Conservation (phyloP, 1,284 basidiomycete genomes). For the Amylostereum areolatum region DNA sequence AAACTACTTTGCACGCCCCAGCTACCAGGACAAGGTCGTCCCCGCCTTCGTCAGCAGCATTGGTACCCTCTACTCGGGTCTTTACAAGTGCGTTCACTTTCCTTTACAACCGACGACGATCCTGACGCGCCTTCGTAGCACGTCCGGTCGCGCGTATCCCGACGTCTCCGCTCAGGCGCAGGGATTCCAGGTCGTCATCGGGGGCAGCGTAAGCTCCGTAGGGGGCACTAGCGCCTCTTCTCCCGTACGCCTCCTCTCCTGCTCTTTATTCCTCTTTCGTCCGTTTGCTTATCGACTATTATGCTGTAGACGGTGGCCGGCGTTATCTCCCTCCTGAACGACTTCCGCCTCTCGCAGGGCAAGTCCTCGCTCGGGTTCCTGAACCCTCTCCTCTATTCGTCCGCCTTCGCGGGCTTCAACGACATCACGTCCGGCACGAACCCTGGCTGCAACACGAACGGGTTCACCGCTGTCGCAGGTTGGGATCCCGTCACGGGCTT, state of each 20-base stretch:
- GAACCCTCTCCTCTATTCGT: slow-evolving; percentile 26
- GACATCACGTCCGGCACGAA: slow-evolving; percentile 29
- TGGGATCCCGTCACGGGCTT: slow-evolving; percentile 21
- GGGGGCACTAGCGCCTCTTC: slow-evolving; percentile 30
- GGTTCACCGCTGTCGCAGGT: slow-evolving; percentile 17
- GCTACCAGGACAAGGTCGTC: slow-evolving; percentile 33
- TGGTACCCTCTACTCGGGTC: slow-evolving; percentile 22
- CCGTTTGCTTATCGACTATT: too few species aligned
- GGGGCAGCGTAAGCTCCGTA: slow-evolving; percentile 14
- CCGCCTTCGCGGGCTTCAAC: slow-evolving; percentile 17
- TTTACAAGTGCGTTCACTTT: slow-evolving; percentile 15
- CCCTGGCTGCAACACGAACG: slow-evolving; percentile 18
- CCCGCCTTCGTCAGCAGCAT: slow-evolving; percentile 24
- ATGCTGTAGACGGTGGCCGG: slow-evolving; percentile 20
- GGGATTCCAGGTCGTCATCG: slow-evolving; percentile 13
- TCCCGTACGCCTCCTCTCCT: slow-evolving; percentile 30
- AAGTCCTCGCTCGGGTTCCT: slow-evolving; percentile 29
- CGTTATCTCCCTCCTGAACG: slow-evolving; percentile 32
- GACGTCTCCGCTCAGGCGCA: slow-evolving; percentile 32
- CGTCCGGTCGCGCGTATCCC: slow-evolving; percentile 29
- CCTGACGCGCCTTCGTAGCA: slow-evolving; percentile 9
- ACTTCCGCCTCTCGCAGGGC: slow-evolving; percentile 23
- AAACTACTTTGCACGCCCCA: slow-evolving; percentile 33
- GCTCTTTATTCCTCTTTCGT: neutral
- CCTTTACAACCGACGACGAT: neutral